Percentiles rank a stretch among this genome's conserved stretches.
Conservation (phyloP, 495 filamentous ascomycete species). For the Penicillium verhagenii region DNA sequence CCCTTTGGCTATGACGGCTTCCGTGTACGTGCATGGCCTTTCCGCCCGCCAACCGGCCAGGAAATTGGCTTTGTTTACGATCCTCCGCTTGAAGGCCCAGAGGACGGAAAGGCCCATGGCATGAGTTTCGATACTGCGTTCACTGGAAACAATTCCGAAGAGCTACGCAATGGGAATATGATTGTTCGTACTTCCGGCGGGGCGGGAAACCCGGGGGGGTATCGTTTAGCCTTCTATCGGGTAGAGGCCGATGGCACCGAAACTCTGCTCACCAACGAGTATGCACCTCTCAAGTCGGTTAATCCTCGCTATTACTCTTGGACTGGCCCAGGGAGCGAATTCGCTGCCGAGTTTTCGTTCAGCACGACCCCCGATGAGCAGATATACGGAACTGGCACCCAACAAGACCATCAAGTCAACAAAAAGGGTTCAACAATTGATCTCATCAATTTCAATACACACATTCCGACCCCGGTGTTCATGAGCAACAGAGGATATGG, state of each 20-base stretch:
- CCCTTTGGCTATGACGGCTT: slow-evolving; percentile 34
- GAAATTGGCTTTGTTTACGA: slow-evolving; percentile 31
- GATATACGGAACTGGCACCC: slow-evolving; percentile 32
- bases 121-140: slow-evolving; percentile 22
- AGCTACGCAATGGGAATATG: slow-evolving; percentile 28
- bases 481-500: slow-evolving; percentile 32
- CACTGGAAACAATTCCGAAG: slow-evolving; percentile 17
- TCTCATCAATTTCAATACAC: slow-evolving; percentile 29
- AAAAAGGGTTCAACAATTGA: slow-evolving; percentile 29
- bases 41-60: slow-evolving; percentile 23
- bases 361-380: slow-evolving; percentile 29
- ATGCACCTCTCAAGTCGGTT: slow-evolving; percentile 31
- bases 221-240: slow-evolving; percentile 27
- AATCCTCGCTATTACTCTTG: slow-evolving; percentile 30
- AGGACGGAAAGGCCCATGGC: slow-evolving; percentile 22
- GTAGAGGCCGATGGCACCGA: slow-evolving; percentile 25
- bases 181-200: slow-evolving; percentile 28
- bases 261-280: slow-evolving; percentile 29
- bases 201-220: slow-evolving; percentile 25
- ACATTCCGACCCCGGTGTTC: slow-evolving; percentile 28
- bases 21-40: slow-evolving; percentile 31
- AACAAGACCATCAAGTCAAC: slow-evolving; percentile 29
- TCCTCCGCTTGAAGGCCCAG: slow-evolving; percentile 30
- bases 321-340: slow-evolving; percentile 25
- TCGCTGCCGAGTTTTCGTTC: slow-evolving; percentile 29